A percentile compares a stretch with the other conserved stretches of the same genome.
These are phyloP conservation scores for Volvox reticuliferus DNA, from an alignment of 139 green algal species.

Conservation along the genomic window DNA sequence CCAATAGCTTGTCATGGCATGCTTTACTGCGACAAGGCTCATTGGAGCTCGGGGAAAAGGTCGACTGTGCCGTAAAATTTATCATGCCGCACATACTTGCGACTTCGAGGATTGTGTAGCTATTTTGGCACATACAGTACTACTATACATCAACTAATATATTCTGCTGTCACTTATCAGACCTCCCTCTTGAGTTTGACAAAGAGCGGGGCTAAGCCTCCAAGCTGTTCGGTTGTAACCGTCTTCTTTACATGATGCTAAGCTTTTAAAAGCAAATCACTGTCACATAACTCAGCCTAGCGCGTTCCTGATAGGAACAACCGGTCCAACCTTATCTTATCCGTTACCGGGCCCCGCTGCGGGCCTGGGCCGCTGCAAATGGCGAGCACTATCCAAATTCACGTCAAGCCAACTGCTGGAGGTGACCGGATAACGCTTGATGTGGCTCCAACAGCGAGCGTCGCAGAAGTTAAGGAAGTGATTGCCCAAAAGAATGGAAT, in stretches of 20 bases:
- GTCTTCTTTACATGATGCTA: neutral
- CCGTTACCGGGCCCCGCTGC: conserved; percentile 8
- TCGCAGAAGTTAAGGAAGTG: conserved; percentile 84
- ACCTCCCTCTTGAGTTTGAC: no score
- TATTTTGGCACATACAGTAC: no score
- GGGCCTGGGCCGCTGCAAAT: conserved; percentile 8
- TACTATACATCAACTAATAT: no score
- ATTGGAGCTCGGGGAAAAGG: no score
- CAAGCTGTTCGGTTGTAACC: no score
- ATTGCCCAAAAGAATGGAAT: conserved; percentile 64
- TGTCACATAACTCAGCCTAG: neutral
- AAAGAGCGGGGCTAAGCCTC: no score
- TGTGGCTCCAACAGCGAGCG: conserved; percentile 38
- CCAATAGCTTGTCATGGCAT: no score
- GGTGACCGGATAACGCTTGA: conserved; percentile 64
- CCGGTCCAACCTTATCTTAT: conserved; percentile 23
- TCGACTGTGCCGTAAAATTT: no score
- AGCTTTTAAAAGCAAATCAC: neutral
- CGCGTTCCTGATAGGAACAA: neutral
- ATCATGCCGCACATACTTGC: no score
- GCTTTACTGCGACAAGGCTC: no score
- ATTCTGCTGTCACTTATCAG: no score
- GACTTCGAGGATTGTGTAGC: no score
- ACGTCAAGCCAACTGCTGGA: conserved; percentile 68
- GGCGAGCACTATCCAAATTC: conserved; percentile 47